Conservation (phyloP, 176 grass and related monocot species). For the Musa acuminata region DNA sequence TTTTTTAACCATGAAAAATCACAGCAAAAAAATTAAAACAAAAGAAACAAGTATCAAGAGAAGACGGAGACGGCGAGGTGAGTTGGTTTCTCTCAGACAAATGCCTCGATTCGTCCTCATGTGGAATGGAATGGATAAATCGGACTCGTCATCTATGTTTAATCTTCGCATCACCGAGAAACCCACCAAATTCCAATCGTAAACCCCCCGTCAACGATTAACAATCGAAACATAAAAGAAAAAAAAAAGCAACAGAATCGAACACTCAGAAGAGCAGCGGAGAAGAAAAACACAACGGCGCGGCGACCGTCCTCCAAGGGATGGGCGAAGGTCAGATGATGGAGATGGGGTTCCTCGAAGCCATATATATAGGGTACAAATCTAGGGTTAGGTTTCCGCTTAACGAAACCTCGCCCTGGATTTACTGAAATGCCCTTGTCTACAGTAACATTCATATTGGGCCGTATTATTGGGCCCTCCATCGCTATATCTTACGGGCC, state of each 20-base stretch:
- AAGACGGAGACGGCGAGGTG: too few relatives aligned
- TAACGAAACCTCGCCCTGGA: background rate
- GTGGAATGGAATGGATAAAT: slow-evolving; percentile 23
- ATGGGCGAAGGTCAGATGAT: too few relatives aligned
- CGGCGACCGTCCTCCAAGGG: too few relatives aligned
- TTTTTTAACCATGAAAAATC: background rate
- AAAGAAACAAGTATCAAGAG: too few relatives aligned
- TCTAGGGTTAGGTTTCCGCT: background rate
- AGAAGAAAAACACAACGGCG: too few relatives aligned
- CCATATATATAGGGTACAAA: background rate
- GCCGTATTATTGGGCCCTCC: background rate
- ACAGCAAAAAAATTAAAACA: too few relatives aligned
- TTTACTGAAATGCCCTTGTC: background rate
- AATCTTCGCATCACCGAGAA: background rate
- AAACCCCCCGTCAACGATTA: background rate
- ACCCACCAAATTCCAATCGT: background rate
- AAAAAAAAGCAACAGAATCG: background rate
- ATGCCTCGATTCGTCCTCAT: slow-evolving; percentile 39
- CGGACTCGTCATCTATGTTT: slow-evolving; percentile 20
- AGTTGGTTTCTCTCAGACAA: slow-evolving; percentile 26
- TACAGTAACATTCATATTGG: background rate
- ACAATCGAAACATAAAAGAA: background rate
- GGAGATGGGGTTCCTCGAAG: too few relatives aligned
- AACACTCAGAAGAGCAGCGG: background rate
- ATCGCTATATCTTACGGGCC: too few relatives aligned